Evolutionary conservation across 192 early-diverging fungal genomes (phyloP).

Genomic region (Entrophospora sp.): DNA sequence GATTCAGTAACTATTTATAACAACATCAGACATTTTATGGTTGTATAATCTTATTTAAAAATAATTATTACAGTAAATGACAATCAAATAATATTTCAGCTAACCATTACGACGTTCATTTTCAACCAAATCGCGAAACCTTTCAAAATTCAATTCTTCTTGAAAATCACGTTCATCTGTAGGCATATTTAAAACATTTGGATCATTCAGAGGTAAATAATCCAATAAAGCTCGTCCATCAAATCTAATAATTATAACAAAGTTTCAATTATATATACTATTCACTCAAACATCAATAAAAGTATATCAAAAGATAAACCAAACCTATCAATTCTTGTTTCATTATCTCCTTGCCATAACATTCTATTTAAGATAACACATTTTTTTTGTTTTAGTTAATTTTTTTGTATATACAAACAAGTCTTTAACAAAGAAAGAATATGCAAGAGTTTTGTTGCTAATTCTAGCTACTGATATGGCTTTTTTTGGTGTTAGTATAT

Average conservation of each 20-base stretch:
- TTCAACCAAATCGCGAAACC: constrained; percentile 45
- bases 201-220: constrained; percentile 24
- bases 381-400: too few relatives aligned
- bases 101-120: constrained; percentile 34
- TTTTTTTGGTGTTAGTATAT: too few relatives aligned
- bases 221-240: constrained; percentile 45
- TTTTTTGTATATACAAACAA: too few relatives aligned
- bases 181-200: constrained; percentile 1
- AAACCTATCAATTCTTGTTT: constrained; percentile 40
- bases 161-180: constrained; percentile 33
- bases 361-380: constrained; percentile 21
- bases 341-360: constrained; percentile 41
- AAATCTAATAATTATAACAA: constrained; percentile 27
- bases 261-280: too few relatives aligned
- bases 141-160: constrained; percentile 45
- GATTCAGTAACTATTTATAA: constrained; percentile 25
- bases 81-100: not conserved
- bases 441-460: too few relatives aligned
- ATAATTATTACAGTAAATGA: too few relatives aligned
- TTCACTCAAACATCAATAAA: too few relatives aligned
- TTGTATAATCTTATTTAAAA: too few relatives aligned
- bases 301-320: not conserved
- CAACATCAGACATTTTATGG: not conserved
- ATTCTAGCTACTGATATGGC: too few relatives aligned
- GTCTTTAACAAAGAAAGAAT: too few relatives aligned